phyloP scores from a whole-genome alignment of 176 grass and related monocot genomes.

The maize (Zea mays) region DNA sequence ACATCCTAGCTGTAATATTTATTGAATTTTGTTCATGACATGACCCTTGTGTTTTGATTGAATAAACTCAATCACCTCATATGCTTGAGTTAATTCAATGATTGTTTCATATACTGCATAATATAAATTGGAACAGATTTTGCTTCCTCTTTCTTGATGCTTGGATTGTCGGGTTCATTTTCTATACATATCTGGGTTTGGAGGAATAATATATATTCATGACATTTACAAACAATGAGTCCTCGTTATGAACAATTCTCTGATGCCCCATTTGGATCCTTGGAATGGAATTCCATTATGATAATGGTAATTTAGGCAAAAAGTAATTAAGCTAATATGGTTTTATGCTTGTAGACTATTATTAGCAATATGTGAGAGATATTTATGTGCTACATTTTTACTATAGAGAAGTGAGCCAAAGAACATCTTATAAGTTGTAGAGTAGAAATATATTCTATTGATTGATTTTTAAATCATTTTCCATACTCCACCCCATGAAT shows the following conservation, averaged over 20 bases:
- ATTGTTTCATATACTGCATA: neutral
- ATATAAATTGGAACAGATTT: neutral
- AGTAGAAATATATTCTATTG: too few relatives aligned
- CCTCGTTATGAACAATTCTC: slow-evolving; percentile 5
- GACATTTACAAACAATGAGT: slow-evolving; percentile 4
- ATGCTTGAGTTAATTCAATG: slow-evolving; percentile 6
- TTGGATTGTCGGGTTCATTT: neutral
- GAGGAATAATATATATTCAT: neutral
- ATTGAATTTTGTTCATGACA: neutral
- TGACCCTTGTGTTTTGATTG: neutral
- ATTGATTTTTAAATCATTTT: too few relatives aligned
- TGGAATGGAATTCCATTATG: too few relatives aligned
- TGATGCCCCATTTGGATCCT: too few relatives aligned
- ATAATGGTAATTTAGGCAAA: too few relatives aligned
- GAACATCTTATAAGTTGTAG: too few relatives aligned
- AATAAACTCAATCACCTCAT: neutral
- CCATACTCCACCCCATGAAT: too few relatives aligned
- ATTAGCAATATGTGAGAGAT: too few relatives aligned
- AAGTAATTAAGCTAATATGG: too few relatives aligned
- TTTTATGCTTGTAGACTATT: too few relatives aligned
- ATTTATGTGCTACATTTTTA: too few relatives aligned
- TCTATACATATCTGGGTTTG: slow-evolving; percentile 7
- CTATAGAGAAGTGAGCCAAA: too few relatives aligned
- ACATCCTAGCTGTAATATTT: slow-evolving; percentile 14
- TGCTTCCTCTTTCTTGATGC: slow-evolving; percentile 13